Conservation (phyloP, 225 moss, liverwort and hornwort species). For the Antitrichia curtipendula region DNA sequence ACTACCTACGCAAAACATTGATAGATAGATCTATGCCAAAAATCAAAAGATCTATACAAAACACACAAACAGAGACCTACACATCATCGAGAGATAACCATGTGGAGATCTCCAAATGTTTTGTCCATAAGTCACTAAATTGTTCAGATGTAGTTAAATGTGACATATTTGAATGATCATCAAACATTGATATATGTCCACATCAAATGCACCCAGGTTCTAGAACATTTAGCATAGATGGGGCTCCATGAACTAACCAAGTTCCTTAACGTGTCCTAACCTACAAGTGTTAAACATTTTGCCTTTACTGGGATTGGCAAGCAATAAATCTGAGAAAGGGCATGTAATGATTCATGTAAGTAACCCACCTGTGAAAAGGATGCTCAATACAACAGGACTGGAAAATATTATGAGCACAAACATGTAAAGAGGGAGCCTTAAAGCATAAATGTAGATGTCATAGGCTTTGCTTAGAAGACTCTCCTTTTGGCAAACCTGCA, state of each 20-base stretch:
- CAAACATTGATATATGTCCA: background rate
- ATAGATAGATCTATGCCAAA: no score
- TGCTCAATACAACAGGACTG: slow-evolving; percentile 40
- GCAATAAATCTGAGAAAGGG: background rate
- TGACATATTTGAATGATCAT: background rate
- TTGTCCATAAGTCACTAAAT: no score
- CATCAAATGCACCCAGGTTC: background rate
- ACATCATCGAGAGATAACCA: no score
- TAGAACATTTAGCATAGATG: background rate
- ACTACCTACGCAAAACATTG: no score
- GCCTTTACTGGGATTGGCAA: background rate
- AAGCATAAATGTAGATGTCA: slow-evolving; percentile 38
- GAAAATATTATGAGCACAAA: slow-evolving; percentile 43
- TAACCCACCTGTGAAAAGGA: slow-evolving; percentile 39
- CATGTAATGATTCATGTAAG: background rate
- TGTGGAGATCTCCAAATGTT: no score
- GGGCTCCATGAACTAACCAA: background rate
- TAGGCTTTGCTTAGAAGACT: slow-evolving; percentile 10
- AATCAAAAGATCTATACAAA: no score
- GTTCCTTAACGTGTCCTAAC: no score
- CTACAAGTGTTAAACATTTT: background rate
- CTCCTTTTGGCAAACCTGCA: slow-evolving; percentile 34
- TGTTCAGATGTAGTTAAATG: no score
- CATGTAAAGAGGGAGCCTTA: slow-evolving; percentile 38
- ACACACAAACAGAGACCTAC: no score